Conservation (phyloP, 345 rosid species). For the Linum usitatissimum region DNA sequence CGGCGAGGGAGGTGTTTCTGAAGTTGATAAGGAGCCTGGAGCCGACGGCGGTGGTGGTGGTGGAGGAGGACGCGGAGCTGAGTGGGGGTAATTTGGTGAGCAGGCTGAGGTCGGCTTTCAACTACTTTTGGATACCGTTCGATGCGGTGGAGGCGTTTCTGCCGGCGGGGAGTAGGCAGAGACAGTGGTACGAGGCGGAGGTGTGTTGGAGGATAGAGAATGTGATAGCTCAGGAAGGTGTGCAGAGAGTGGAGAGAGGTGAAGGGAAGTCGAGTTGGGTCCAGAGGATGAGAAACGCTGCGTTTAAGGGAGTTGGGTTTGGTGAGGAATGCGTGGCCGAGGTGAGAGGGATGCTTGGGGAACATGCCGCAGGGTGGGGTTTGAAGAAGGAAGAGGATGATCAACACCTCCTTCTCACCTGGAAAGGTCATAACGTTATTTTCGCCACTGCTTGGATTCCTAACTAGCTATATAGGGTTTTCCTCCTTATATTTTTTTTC, state of each 20-base stretch:
- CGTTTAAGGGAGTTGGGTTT: constrained; percentile 38
- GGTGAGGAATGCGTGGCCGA: constrained; percentile 49
- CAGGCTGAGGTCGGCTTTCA: constrained; percentile 58
- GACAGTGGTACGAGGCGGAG: constrained; percentile 74
- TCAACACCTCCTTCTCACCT: constrained; percentile 53
- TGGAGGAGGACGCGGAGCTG: constrained; percentile 80
- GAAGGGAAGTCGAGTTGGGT: constrained; percentile 68
- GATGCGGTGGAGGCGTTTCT: constrained; percentile 70
- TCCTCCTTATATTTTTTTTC: neutral
- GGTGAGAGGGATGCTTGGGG: constrained; percentile 69
- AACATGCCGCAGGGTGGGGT: constrained; percentile 93
- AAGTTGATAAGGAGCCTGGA: constrained; percentile 50
- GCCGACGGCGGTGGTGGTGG: constrained; percentile 54
- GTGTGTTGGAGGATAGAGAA: constrained; percentile 79
- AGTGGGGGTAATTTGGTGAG: constrained; percentile 47
- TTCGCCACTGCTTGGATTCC: constrained; percentile 85
- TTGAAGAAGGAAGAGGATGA: constrained; percentile 71
- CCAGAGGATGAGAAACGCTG: constrained; percentile 55
- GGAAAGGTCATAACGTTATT: constrained; percentile 92
- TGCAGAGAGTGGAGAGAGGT: constrained; percentile 60
- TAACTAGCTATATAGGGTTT: neutral
- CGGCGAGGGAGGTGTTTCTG: constrained; percentile 41
- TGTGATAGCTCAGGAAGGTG: constrained; percentile 67
- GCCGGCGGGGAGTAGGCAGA: constrained; percentile 58
- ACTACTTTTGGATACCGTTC: constrained; percentile 85